Conservation (phyloP, 2,329 filamentous ascomycete species). For the Calonectria ilicicola region DNA sequence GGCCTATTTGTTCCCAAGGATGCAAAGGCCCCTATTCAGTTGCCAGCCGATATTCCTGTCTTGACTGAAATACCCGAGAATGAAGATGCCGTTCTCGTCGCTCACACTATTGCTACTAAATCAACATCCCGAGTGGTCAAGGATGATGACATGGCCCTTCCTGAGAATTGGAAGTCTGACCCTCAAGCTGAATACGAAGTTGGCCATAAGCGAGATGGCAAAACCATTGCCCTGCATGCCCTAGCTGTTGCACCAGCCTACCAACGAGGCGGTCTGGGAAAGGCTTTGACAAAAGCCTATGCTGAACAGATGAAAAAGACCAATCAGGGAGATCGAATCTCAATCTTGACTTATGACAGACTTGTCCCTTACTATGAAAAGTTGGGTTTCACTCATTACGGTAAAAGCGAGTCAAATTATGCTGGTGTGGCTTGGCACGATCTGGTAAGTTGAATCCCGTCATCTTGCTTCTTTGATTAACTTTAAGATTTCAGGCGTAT, state of each 20-base stretch:
- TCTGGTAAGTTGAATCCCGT: conserved; percentile 34
- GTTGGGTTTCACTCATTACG: conserved; percentile 46
- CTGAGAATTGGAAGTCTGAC: conserved; percentile 38
- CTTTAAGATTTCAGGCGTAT: not conserved
- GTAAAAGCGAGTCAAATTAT: conserved; percentile 45
- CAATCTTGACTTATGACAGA: conserved; percentile 46
- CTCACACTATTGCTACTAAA: conserved; percentile 45
- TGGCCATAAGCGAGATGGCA: conserved; percentile 40
- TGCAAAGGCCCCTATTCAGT: not conserved
- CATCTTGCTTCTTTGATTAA: not conserved
- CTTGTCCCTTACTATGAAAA: conserved; percentile 46
- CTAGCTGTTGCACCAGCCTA: conserved; percentile 41
- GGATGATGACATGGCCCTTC: conserved; percentile 45
- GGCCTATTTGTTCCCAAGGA: conserved; percentile 38
- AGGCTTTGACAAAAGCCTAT: conserved; percentile 39
- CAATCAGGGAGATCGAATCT: conserved; percentile 37
- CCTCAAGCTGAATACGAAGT: conserved; percentile 24
- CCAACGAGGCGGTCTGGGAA: conserved; percentile 44
- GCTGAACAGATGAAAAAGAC: conserved; percentile 33
- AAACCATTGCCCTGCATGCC: conserved; percentile 44
- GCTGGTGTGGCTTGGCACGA: conserved; percentile 47
- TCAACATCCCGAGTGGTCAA: conserved; percentile 31
- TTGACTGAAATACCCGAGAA: not conserved
- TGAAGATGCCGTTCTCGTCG: conserved; percentile 35
- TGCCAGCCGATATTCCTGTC: conserved; percentile 26